Base-by-base conservation (phyloP, 768 basidiomycete genomes). In the Collybiopsis luxurians region DNA sequence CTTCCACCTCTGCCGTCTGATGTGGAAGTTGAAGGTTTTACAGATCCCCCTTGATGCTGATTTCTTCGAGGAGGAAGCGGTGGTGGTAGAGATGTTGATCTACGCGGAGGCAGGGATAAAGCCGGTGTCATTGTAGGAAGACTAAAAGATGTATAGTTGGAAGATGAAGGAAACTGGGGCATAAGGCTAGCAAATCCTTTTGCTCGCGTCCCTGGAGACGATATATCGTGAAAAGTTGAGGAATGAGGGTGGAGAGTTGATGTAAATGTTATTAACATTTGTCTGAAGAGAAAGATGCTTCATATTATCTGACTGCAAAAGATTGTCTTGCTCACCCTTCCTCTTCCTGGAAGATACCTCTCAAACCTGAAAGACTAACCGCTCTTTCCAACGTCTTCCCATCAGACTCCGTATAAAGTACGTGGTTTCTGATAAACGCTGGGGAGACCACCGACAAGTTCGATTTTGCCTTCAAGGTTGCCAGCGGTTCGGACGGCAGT, bases 401-500 rank as follows among this genome's bases (percentile, higher is more conserved):
- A 7, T 30, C 42, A 1, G n/a, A 43, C 63, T 66, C 23, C 77
- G 72, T 1, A 80, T 73, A 15, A 76, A 84, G 73, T 55, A 96
- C 69, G 67, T 99, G 96, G 64, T 97, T 94, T 66, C 83, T 85
- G 28, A 97, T 74, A 56, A 95, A 85, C 2, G 92, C 88, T 0
- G 84, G 71, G 0, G 88, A 89, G 51, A 93, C 77, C 48, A 75
- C 12, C 12, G 50, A 3, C 75, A 17, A 83, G 80, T 19, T 52
- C 12, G 5, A 17, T 44, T 24, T 54, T n/a, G 17, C 30, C 19
- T 54, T 54, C 17, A 47, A 21, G 26, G 77, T 68, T 2, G 80
- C 74, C 5, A 74, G 66, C 44, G 79, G 76, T 49, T 90, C 88
- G 2, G 83, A 68, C 0, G 95, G 95, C 1, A 98, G 76, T 15